Evolutionary conservation across 345 rosid species (phyloP).

Genomic region (Bruguiera parviflora): DNA sequence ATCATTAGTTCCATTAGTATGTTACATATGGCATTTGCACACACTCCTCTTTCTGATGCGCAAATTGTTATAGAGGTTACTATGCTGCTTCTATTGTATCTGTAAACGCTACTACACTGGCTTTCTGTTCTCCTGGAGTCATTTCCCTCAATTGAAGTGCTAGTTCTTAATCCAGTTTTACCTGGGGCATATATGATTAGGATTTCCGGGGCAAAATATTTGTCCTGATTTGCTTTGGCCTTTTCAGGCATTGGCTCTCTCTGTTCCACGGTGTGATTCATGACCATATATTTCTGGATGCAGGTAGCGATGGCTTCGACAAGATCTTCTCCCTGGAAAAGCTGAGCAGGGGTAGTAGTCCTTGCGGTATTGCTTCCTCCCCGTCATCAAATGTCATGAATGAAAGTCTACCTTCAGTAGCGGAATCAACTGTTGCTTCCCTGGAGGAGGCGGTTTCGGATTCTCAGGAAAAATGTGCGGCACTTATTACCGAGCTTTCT

Average conservation of each 20-base stretch:
- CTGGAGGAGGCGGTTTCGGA: slow-evolving; percentile 69
- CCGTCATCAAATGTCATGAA: slow-evolving; percentile 27
- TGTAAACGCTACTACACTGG: too few species aligned
- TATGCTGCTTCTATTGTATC: too few species aligned
- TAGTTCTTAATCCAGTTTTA: too few species aligned
- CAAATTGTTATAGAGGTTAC: too few species aligned
- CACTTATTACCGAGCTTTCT: slow-evolving; percentile 38
- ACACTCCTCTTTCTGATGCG: not conserved
- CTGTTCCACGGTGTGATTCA: not conserved
- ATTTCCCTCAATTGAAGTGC: too few species aligned
- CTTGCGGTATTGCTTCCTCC: slow-evolving; percentile 35
- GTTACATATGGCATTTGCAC: not conserved
- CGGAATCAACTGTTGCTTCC: slow-evolving; percentile 57
- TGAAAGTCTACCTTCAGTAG: slow-evolving; percentile 21
- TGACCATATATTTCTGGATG: slow-evolving; percentile 15
- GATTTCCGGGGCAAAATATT: not conserved
- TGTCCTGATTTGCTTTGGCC: not conserved
- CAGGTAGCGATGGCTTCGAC: slow-evolving; percentile 86
- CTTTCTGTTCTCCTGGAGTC: too few species aligned
- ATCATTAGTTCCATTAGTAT: not conserved
- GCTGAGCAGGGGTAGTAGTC: slow-evolving; percentile 42
- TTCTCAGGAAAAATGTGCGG: slow-evolving; percentile 60
- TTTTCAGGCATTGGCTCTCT: not conserved
- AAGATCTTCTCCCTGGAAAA: slow-evolving; percentile 60
- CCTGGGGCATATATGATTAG: not conserved